These are phyloP conservation scores for Colletotrichum echinochloae DNA, from an alignment of 2,329 filamentous ascomycete species.

Conservation along the genomic window DNA sequence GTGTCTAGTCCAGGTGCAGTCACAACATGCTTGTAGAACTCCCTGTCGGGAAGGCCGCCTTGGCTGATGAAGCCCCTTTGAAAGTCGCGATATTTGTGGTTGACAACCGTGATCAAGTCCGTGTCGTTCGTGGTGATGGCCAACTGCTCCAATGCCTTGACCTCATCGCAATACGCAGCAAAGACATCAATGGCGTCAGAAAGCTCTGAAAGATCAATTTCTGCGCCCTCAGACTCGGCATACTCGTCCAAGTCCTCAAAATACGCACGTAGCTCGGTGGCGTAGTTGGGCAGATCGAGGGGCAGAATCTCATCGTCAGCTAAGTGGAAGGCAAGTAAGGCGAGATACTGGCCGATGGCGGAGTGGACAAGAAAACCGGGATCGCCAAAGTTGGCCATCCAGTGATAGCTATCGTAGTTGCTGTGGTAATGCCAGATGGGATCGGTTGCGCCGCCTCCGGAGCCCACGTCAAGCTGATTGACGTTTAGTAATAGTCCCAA, in stretches of 20 bases:
- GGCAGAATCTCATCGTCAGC: slow-evolving; percentile 53
- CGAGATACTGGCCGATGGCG: slow-evolving; percentile 63
- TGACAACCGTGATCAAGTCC: slow-evolving; percentile 52
- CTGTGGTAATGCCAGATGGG: slow-evolving; percentile 80
- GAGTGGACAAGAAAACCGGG: slow-evolving; percentile 70
- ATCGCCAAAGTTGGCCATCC: slow-evolving; percentile 86
- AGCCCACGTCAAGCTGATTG: slow-evolving; percentile 69
- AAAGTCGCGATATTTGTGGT: slow-evolving; percentile 61
- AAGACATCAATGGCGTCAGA: slow-evolving; percentile 55
- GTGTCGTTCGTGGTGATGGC: slow-evolving; percentile 47
- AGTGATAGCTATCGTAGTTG: slow-evolving; percentile 86
- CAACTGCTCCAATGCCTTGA: slow-evolving; percentile 49
- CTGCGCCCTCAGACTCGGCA: slow-evolving; percentile 47
- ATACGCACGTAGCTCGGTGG: slow-evolving; percentile 53
- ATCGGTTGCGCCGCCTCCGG: slow-evolving; percentile 56
- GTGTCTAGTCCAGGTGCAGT: slow-evolving; percentile 62
- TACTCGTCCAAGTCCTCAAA: slow-evolving; percentile 52
- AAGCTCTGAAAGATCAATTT: slow-evolving; percentile 54
- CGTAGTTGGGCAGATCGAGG: slow-evolving; percentile 56
- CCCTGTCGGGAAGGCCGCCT: slow-evolving; percentile 58
- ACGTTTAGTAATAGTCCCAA: slow-evolving; percentile 39
- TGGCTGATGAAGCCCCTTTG: slow-evolving; percentile 62
- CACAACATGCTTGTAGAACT: slow-evolving; percentile 60
- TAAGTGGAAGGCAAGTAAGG: slow-evolving; percentile 54
- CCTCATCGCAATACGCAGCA: slow-evolving; percentile 47